Conservation (phyloP, 2,329 filamentous ascomycete species). For the Neopestalotiopsis clavispora region DNA sequence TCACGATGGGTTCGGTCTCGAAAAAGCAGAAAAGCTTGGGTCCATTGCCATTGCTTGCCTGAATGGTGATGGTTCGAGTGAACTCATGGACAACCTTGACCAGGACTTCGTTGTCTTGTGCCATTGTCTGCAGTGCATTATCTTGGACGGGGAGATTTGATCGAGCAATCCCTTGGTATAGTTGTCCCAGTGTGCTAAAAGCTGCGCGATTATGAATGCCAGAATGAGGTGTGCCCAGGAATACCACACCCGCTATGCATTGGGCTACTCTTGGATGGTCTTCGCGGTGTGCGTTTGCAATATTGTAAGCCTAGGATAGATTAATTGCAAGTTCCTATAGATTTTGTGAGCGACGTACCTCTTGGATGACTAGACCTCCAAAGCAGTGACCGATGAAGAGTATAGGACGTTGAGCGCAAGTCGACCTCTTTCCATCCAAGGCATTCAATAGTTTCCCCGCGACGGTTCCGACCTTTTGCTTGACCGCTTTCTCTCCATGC, state of each 20-base stretch:
- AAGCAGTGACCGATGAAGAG: constrained; percentile 7
- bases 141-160: neutral
- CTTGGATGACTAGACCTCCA: neutral
- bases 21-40: constrained; percentile 7
- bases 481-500: neutral
- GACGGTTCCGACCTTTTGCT: neutral
- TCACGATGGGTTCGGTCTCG: neutral
- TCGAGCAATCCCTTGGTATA: neutral
- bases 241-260: constrained; percentile 5
- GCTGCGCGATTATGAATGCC: neutral
- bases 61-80: neutral
- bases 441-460: neutral
- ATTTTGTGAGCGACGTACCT: neutral
- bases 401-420: neutral
- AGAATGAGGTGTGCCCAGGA: constrained; percentile 6
- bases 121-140: neutral
- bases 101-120: neutral
- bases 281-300: neutral
- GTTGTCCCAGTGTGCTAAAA: neutral
- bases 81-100: neutral
- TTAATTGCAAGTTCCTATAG: neutral
- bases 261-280: constrained; percentile 3
- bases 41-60: too few species aligned
- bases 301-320: neutral
- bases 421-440: neutral